Evolutionary conservation across 345 rosid species (phyloP).

Genomic region (Passiflora organensis): DNA sequence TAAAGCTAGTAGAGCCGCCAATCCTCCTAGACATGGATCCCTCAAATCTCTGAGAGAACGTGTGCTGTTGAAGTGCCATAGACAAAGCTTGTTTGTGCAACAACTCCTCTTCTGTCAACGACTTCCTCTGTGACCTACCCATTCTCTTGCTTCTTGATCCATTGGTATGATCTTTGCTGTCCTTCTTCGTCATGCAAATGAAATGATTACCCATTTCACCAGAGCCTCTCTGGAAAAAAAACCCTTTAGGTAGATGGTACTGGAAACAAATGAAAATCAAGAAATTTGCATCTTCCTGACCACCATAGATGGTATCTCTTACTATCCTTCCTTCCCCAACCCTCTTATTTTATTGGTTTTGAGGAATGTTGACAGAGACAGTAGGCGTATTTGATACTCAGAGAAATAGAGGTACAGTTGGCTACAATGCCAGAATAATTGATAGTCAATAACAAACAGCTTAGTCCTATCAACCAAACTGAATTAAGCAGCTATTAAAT

Average conservation of each 20-base stretch:
- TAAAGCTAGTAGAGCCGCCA: conserved; percentile 64
- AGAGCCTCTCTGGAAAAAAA: conserved; percentile 4
- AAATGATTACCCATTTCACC: conserved; percentile 76
- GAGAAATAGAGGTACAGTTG: background rate
- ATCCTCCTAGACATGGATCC: conserved; percentile 97
- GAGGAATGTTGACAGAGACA: background rate
- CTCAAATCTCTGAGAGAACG: conserved; percentile 84
- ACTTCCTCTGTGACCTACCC: conserved; percentile 80
- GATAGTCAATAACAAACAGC: background rate
- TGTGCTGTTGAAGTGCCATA: conserved; percentile 88
- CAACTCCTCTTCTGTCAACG: conserved; percentile 78
- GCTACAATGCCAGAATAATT: conserved; percentile 5
- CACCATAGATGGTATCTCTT: background rate
- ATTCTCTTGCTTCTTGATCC: conserved; percentile 78
- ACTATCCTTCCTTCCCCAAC: too few species aligned
- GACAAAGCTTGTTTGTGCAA: conserved; percentile 90
- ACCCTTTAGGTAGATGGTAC: background rate
- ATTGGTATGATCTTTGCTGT: conserved; percentile 28
- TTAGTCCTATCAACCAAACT: background rate
- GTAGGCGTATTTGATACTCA: conserved; percentile 1
- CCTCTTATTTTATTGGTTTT: background rate
- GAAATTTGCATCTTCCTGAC: background rate
- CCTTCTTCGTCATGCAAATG: conserved; percentile 72
- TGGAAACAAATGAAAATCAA: conserved; percentile 1
- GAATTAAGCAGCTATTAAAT: conserved; percentile 3